Conservation (phyloP, 176 grass and related monocot genomes). For the Oryza meridionalis region DNA sequence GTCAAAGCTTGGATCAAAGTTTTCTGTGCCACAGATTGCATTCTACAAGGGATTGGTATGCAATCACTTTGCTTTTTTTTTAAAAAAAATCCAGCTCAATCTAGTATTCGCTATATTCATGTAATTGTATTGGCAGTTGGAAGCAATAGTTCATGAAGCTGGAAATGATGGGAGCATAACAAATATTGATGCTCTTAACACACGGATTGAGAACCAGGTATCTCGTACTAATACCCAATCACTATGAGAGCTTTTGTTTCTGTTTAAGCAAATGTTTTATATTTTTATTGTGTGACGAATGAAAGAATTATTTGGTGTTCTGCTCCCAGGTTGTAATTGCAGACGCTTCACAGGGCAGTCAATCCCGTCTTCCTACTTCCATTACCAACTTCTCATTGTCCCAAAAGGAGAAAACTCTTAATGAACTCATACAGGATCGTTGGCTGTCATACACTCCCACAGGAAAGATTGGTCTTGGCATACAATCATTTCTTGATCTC, state of each 20-base stretch:
- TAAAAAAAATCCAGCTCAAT: background rate
- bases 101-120: conserved; percentile 11
- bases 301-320: conserved; percentile 15
- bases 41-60: conserved; percentile 95
- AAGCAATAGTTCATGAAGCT: conserved; percentile 69
- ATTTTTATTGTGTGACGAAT: background rate
- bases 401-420: conserved; percentile 85
- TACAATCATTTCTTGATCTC: conserved; percentile 88
- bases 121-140: conserved; percentile 59
- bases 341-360: conserved; percentile 54
- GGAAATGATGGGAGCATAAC: conserved; percentile 71
- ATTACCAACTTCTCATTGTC: conserved; percentile 75
- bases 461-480: conserved; percentile 78
- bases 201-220: conserved; percentile 80
- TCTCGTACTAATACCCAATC: background rate
- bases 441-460: conserved; percentile 65
- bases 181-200: conserved; percentile 65
- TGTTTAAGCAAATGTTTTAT: background rate
- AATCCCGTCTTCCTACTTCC: conserved; percentile 56
- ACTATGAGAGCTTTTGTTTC: background rate
- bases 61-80: conserved; percentile 16
- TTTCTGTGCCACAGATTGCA: conserved; percentile 86
- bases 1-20: conserved; percentile 85
- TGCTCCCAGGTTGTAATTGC: conserved; percentile 52
- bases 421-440: conserved; percentile 70